Percentiles rank a stretch among this genome's conserved stretches.
phyloP scores from a whole-genome alignment of 1,139 yeast genomes.

The Hemisphaericaspora subhashii region DNA sequence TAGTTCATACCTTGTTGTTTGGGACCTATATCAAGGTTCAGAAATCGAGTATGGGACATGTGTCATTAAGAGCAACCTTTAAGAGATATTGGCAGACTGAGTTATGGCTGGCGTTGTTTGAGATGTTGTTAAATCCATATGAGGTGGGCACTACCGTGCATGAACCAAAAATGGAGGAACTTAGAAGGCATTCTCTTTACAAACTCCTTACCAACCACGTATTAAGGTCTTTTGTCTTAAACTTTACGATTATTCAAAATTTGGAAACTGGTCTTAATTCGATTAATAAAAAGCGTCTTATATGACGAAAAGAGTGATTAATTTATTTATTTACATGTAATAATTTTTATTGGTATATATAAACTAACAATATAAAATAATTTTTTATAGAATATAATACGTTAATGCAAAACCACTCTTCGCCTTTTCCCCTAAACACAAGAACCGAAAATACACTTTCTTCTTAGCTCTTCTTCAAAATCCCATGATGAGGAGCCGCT shows the following conservation, averaged over 20 bases:
- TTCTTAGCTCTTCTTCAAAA: not conserved
- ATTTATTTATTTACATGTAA: not conserved
- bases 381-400: no score
- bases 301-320: not conserved
- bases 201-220: no score
- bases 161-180: constrained; percentile 14
- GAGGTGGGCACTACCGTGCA: no score
- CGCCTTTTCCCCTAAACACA: not conserved
- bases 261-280: constrained; percentile 24
- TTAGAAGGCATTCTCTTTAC: constrained; percentile 34
- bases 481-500: not conserved
- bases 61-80: constrained; percentile 44
- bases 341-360: not conserved
- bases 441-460: not conserved
- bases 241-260: constrained; percentile 16
- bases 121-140: constrained; percentile 62
- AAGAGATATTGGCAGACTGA: constrained; percentile 78
- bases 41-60: constrained; percentile 23
- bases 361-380: not conserved
- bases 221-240: no score
- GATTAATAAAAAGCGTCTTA: constrained; percentile 13
- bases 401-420: no score
- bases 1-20: constrained; percentile 70
- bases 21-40: constrained; percentile 59
- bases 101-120: constrained; percentile 71